Evolutionary conservation across 495 filamentous ascomycete genomes (phyloP), one percentile per base, ranked within the genome.

Genomic region (Penicillium taxi): DNA sequence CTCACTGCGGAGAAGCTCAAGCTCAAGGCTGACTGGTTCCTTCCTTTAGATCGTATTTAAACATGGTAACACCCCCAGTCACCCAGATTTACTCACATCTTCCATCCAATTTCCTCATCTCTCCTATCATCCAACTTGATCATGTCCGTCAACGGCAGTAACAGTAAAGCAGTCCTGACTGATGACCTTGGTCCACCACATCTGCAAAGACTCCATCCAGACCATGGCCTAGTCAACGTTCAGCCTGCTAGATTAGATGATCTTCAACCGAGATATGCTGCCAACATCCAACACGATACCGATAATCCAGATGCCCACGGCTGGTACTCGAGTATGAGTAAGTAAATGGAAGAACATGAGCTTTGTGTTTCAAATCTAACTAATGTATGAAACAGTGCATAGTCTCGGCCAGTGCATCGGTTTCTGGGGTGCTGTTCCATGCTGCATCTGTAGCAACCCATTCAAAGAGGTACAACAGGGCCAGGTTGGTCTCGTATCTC

Each of bases 391-490:
- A 40, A 19, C 47, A 83, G 81, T 94, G 55, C 83, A 86, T 53
- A 64, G 65, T 23, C 67, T 96, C 27, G 91, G 93, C 47, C 60
- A 74, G 32, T 73, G 73, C 48, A 70, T 96, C 47, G 91, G 91
- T 41, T 82, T 75, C 42, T 54, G 82, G 14, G 91, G 91, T 37
- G 87, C 93, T 16, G 74, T 96, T 50, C 93, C 93, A 1, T 95
- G 88, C 76, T 91, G 90, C 63, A 62, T 95, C 63, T 94, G 85
- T 63, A 93, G 93, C 20, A 99, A 99, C 63, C 91, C 91, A 9
- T 98, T 89, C 75, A 94, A 94, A 69, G 77, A 77, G n/a, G 88
- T 96, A 50, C 59, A 69, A 35, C 90, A 96, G 59, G 91, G 91
- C 50, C 85, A 91, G 50, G 91, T 99, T 20, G 91, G 91, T 39